A percentile compares a stretch with the other conserved stretches of the same genome.
Evolutionary conservation across 441 rosid genomes (phyloP).

Genomic region (Theobroma grandiflorum): DNA sequence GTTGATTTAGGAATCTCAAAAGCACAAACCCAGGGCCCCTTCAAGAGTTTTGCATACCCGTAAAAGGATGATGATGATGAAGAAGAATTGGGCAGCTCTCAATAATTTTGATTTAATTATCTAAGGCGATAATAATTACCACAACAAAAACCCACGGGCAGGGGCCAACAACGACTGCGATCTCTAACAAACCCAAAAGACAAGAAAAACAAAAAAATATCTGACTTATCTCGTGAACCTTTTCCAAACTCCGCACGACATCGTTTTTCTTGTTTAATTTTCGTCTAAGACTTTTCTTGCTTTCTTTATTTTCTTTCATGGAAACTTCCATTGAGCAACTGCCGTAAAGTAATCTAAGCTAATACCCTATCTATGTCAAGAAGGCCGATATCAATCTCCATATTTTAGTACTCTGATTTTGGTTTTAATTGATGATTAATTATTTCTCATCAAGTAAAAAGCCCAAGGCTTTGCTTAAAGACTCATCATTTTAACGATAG

Average conservation of each 20-base stretch:
- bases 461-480: background rate
- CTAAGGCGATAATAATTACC: background rate
- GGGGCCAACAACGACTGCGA: no score
- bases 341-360: no score
- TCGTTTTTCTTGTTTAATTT: background rate
- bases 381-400: no score
- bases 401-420: background rate
- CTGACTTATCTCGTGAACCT: background rate
- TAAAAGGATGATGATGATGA: background rate
- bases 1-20: background rate
- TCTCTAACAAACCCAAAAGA: no score
- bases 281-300: background rate
- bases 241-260: background rate
- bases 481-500: background rate
- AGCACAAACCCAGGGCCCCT: background rate
- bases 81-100: background rate
- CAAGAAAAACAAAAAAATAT: no score
- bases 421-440: background rate
- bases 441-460: background rate
- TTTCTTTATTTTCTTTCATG: background rate
- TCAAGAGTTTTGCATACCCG: background rate
- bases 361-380: no score
- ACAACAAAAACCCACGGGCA: background rate
- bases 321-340: no score
- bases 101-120: background rate